A percentile compares a stretch with the other conserved stretches of the same genome.
Evolutionary conservation across 176 grass and related monocot species (phyloP).

Genomic region (Zea luxurians): DNA sequence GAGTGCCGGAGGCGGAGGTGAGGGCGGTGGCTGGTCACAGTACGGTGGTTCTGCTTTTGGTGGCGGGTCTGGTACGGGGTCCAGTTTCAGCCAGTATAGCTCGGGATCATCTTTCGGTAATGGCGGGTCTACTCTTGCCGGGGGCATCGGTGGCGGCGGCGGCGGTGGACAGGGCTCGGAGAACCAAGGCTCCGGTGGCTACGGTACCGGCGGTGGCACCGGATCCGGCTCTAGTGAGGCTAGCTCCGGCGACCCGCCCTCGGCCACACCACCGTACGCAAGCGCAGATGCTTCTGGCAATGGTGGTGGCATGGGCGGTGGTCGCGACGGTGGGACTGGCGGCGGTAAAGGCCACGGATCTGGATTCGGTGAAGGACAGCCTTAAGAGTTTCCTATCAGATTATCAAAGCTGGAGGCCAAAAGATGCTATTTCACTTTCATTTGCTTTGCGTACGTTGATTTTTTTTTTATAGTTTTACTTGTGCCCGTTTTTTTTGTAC

Average conservation of each 20-base stretch:
- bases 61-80: not conserved
- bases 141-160: not conserved
- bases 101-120: not conserved
- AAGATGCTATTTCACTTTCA: not conserved
- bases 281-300: slow-evolving; percentile 19
- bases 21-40: not conserved
- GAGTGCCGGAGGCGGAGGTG: not conserved
- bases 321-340: slow-evolving; percentile 15
- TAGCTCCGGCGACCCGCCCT: not conserved
- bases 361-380: not conserved
- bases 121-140: not conserved
- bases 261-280: not conserved
- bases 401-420: not conserved
- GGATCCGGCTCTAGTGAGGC: not conserved
- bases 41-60: not conserved
- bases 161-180: not conserved
- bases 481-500: not conserved
- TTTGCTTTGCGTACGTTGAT: not conserved
- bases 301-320: not conserved
- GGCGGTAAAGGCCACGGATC: slow-evolving; percentile 1
- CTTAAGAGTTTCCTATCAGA: not conserved
- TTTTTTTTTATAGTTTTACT: not conserved
- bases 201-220: not conserved
- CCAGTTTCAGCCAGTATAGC: not conserved
- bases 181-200: not conserved